Evolutionary conservation across 495 filamentous ascomycete species (phyloP).

Genomic region (Hypoxylon lienhwacheense): DNA sequence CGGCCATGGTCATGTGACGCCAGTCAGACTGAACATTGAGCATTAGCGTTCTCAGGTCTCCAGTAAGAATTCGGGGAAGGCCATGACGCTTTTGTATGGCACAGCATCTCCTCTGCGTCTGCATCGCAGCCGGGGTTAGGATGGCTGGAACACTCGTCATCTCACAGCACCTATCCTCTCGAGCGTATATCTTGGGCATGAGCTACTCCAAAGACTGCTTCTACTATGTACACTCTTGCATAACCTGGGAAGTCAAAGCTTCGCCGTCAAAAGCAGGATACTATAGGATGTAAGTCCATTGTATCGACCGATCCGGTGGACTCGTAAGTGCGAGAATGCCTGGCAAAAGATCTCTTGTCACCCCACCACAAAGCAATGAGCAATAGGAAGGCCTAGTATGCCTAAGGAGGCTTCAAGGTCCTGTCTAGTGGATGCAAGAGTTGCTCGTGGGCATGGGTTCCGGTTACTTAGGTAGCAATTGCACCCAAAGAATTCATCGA

Average conservation of each 20-base stretch:
- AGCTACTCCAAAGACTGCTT: conserved; percentile 25
- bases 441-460: conserved; percentile 32
- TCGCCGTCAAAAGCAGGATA: conserved; percentile 30
- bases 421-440: conserved; percentile 24
- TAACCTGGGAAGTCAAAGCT: conserved; percentile 16
- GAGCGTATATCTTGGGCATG: conserved; percentile 17
- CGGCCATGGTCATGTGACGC: conserved; percentile 29
- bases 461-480: conserved; percentile 38
- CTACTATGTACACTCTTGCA: conserved; percentile 26
- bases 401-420: conserved; percentile 20
- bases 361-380: conserved; percentile 32
- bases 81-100: conserved; percentile 30
- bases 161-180: conserved; percentile 29
- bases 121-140: conserved; percentile 14
- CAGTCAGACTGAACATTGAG: conserved; percentile 12
- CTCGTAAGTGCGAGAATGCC: conserved; percentile 36
- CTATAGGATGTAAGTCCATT: conserved; percentile 30
- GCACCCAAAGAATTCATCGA: conserved; percentile 29
- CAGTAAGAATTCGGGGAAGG: conserved; percentile 29
- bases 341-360: conserved; percentile 28
- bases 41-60: conserved; percentile 18
- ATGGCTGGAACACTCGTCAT: conserved; percentile 38
- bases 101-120: conserved; percentile 13
- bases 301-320: conserved; percentile 39
- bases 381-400: conserved; percentile 37